Evolutionary conservation across 768 basidiomycete genomes (phyloP), one percentile per base, ranked within the genome.

Genomic region (Boletus rex-veris): DNA sequence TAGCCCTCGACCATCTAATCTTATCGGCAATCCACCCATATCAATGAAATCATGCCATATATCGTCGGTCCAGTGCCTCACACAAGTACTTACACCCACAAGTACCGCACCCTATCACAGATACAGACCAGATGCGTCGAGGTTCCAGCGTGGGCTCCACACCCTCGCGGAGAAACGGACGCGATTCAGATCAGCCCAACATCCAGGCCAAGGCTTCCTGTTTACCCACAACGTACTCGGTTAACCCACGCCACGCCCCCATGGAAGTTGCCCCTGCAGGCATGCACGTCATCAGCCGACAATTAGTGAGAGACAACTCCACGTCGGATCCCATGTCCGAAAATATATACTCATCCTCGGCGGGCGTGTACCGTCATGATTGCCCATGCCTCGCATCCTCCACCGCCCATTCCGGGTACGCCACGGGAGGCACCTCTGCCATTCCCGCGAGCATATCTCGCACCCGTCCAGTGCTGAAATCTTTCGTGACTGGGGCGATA

Each of bases 401-500:
- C 50, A 18, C 21, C 6, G 62, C 59, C 2, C 60, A 58, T 8
- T 45, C 55, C 8, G 70, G 65, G 46, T 68, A 70, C 2, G 54
- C 43, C 42, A 69, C 52, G 6, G 57, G 46, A 18, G 46, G 24
- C 31, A 66, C 28, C 9, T 56, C 52, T 14, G 39, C 68, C 62
- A 70, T 51, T 12, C 42, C 45, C 45, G 54, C 53, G 8, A 71
- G 54, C 57, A 64, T 48, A 24, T 59, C 59, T 28, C 62, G 66
- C 41, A 70, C 62, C 12, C 52, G 63, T 28, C 33, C 40, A 12
- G 54, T 63, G 56, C 79, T 76, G 58, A 86, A 67, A 56, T 81
- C 82, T 28, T 68, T 66, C 24, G 74, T 65, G 10, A 57, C 72
- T 7, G 74, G 74, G 14, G 75, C 72, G 15, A 83, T 71, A 30